phyloP scores from a whole-genome alignment of 371 early-diverging fungal genomes.

The Parasitella parasitica region DNA sequence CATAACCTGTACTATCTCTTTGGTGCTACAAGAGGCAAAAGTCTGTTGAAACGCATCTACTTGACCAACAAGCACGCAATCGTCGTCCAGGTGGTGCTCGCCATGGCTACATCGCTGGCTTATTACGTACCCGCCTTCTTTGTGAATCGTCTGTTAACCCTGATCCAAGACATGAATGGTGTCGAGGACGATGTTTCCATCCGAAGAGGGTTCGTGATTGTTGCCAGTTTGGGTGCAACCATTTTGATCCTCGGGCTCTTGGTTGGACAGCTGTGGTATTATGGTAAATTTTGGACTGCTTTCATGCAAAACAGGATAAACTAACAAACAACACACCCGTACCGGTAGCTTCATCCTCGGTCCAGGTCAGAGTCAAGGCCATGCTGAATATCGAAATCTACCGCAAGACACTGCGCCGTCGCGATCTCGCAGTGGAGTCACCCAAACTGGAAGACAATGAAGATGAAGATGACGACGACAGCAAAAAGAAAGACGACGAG shows the following conservation, averaged over 20 bases:
- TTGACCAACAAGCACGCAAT: slow-evolving; percentile 26
- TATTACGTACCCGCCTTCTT: slow-evolving; percentile 45
- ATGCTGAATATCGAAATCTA: slow-evolving; percentile 60
- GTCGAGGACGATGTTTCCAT: slow-evolving; percentile 12
- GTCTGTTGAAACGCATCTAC: slow-evolving; percentile 29
- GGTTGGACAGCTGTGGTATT: slow-evolving; percentile 53
- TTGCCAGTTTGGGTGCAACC: slow-evolving; percentile 41
- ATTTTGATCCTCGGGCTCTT: slow-evolving; percentile 40
- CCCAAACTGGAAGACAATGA: slow-evolving; percentile 46
- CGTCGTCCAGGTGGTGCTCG: slow-evolving; percentile 25
- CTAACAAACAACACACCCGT: neutral
- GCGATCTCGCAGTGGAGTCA: slow-evolving; percentile 34
- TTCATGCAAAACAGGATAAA: neutral
- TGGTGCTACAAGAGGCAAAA: slow-evolving; percentile 22
- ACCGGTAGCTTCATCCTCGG: slow-evolving; percentile 26
- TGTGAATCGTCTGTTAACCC: slow-evolving; percentile 31
- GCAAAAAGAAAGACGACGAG: slow-evolving; percentile 3
- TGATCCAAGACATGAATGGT: slow-evolving; percentile 33
- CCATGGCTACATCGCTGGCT: slow-evolving; percentile 22
- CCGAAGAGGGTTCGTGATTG: slow-evolving; percentile 37
- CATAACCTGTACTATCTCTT: slow-evolving; percentile 35
- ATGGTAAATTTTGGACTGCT: slow-evolving; percentile 22
- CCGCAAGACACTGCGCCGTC: slow-evolving; percentile 56
- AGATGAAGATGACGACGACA: slow-evolving; percentile 42
- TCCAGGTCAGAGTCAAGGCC: slow-evolving; percentile 50